A percentile compares a stretch with the other conserved stretches of the same genome.
Conservation (phyloP, 2,329 filamentous ascomycete genomes). For the Whalleya microplaca region DNA sequence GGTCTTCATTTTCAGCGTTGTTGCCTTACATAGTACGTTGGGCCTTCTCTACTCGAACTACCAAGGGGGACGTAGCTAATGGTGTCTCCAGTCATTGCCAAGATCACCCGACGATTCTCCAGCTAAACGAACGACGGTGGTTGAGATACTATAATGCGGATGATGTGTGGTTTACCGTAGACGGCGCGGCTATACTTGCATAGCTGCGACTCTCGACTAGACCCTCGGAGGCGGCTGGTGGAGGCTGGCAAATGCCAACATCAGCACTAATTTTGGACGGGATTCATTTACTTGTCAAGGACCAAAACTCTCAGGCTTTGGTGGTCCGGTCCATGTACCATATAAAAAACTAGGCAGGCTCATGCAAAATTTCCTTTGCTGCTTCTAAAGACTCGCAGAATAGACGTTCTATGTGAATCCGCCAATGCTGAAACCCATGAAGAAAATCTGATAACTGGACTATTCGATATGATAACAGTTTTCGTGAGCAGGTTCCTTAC, state of each 20-base stretch:
- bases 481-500: no score
- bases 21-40: conserved; percentile 92
- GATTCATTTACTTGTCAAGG: conserved; percentile 10
- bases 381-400: conserved; percentile 11
- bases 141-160: conserved; percentile 5
- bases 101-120: conserved; percentile 87
- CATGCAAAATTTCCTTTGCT: conserved; percentile 27
- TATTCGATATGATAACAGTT: not conserved
- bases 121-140: conserved; percentile 47
- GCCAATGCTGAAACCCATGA: not conserved
- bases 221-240: conserved; percentile 4
- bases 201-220: conserved; percentile 31
- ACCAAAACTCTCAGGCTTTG: conserved; percentile 13
- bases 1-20: conserved; percentile 98
- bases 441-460: not conserved
- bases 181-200: conserved; percentile 31
- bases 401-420: conserved; percentile 6
- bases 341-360: conserved; percentile 31
- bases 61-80: conserved; percentile 15
- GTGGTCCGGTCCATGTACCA: conserved; percentile 30
- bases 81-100: conserved; percentile 77
- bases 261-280: conserved; percentile 17
- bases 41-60: not conserved
- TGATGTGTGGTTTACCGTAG: conserved; percentile 8
- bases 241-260: conserved; percentile 10